Conservation (phyloP, 257 asterid species). For the Solanum arcanum region DNA sequence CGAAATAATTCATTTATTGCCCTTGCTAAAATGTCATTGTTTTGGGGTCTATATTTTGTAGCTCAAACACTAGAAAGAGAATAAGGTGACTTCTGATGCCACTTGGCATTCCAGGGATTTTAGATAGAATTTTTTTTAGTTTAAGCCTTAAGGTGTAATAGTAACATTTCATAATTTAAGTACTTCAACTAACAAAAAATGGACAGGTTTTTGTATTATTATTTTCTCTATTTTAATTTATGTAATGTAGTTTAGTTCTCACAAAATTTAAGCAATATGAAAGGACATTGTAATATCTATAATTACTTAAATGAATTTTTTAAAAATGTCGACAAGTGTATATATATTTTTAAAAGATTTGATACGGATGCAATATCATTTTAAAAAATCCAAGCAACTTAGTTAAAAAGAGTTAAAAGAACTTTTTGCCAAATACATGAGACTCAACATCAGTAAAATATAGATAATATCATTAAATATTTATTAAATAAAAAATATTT, state of each 20-base stretch:
- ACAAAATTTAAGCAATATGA: not conserved
- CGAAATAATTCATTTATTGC: not conserved
- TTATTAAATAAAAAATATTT: not conserved
- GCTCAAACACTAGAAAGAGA: not conserved
- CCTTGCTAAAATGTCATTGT: not conserved
- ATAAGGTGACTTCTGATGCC: not conserved
- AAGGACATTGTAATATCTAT: not conserved
- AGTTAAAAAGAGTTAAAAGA: not conserved
- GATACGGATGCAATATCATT: accelerated
- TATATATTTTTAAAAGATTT: too few relatives aligned
- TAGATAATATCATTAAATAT: not conserved
- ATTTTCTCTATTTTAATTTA: not conserved
- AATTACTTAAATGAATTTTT: not conserved
- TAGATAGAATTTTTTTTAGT: not conserved
- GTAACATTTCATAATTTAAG: not conserved
- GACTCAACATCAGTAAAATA: not conserved
- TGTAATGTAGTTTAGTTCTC: not conserved
- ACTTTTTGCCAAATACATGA: not conserved
- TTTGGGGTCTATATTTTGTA: not conserved
- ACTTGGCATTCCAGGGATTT: not conserved
- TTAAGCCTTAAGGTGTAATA: not conserved
- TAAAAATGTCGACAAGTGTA: accelerated
- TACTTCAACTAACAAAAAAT: not conserved
- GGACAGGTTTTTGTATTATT: not conserved
- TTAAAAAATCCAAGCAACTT: accelerated